Evolutionary conservation across 305 asterid species (phyloP).

Genomic region (Ilex paraguariensis): DNA sequence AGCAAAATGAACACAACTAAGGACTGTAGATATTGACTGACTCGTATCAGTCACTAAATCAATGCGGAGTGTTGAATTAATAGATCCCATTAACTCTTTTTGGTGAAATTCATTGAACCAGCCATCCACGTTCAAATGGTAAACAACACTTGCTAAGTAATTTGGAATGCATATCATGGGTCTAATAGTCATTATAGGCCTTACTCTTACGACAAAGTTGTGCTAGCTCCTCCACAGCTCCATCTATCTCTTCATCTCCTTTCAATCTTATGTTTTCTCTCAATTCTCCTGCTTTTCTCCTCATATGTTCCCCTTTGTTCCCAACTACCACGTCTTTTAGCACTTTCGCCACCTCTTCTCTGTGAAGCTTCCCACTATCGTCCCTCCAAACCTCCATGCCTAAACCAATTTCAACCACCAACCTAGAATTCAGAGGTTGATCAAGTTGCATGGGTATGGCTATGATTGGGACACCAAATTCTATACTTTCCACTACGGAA

Average conservation of each 20-base stretch:
- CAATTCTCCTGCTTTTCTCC: slow-evolving; percentile 28
- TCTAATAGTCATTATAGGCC: no score
- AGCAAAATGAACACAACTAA: no score
- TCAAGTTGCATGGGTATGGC: slow-evolving; percentile 59
- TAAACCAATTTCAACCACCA: slow-evolving; percentile 41
- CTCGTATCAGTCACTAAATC: no score
- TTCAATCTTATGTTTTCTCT: slow-evolving; percentile 25
- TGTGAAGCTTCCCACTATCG: slow-evolving; percentile 26
- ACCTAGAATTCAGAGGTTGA: slow-evolving; percentile 52
- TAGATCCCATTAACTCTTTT: no score
- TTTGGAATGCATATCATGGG: no score
- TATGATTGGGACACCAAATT: slow-evolving; percentile 35
- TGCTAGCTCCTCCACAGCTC: slow-evolving; percentile 35
- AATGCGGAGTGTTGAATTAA: no score
- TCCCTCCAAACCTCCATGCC: slow-evolving; percentile 51
- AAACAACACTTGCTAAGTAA: no score
- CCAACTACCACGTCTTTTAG: slow-evolving; percentile 34
- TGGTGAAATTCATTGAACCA: no score
- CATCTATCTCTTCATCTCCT: slow-evolving; percentile 36
- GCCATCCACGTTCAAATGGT: no score
- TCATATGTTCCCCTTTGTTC: slow-evolving; percentile 25
- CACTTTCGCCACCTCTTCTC: slow-evolving; percentile 37
- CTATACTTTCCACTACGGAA: slow-evolving; percentile 39
- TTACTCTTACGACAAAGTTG: slow-evolving; percentile 23
- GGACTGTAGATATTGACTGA: no score